Conservation (phyloP, 768 basidiomycete species). For the Cystoderma amianthinum region DNA sequence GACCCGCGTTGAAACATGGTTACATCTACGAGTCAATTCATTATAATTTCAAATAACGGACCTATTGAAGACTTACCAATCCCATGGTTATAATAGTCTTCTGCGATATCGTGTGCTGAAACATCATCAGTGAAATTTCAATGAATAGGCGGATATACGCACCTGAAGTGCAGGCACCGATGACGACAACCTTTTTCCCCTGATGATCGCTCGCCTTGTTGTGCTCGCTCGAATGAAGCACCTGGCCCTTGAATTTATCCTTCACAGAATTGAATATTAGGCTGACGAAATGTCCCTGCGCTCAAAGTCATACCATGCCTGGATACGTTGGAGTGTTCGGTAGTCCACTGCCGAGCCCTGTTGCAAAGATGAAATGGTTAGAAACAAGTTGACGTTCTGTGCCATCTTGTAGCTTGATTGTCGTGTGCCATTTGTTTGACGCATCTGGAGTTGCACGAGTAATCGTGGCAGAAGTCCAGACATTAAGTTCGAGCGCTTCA, state of each 20-base stretch:
- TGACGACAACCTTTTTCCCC: conserved; percentile 46
- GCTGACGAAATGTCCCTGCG: neutral
- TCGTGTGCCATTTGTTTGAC: neutral
- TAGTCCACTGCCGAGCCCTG: conserved; percentile 40
- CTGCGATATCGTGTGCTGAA: conserved; percentile 29
- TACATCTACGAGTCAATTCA: conserved; percentile 29
- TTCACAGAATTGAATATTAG: conserved; percentile 7
- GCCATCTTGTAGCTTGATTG: conserved; percentile 20
- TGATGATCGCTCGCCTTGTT: conserved; percentile 35
- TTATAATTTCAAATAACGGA: conserved; percentile 27
- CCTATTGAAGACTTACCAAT: conserved; percentile 12
- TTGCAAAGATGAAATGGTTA: conserved; percentile 49
- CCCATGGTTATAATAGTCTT: conserved; percentile 30
- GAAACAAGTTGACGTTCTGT: conserved; percentile 28
- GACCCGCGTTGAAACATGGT: conserved; percentile 23
- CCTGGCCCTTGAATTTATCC: conserved; percentile 41
- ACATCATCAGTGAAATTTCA: neutral
- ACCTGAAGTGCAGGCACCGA: conserved; percentile 56
- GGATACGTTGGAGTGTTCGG: conserved; percentile 38
- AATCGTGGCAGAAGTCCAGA: conserved; percentile 38
- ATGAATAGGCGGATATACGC: neutral
- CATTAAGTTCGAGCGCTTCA: conserved; percentile 31
- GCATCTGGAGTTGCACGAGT: neutral
- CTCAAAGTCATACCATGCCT: conserved; percentile 23
- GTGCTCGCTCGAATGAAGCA: conserved; percentile 46